Base-by-base conservation (phyloP, 2,329 filamentous ascomycete species). In the Stagonosporopsis chrysanthemi region DNA sequence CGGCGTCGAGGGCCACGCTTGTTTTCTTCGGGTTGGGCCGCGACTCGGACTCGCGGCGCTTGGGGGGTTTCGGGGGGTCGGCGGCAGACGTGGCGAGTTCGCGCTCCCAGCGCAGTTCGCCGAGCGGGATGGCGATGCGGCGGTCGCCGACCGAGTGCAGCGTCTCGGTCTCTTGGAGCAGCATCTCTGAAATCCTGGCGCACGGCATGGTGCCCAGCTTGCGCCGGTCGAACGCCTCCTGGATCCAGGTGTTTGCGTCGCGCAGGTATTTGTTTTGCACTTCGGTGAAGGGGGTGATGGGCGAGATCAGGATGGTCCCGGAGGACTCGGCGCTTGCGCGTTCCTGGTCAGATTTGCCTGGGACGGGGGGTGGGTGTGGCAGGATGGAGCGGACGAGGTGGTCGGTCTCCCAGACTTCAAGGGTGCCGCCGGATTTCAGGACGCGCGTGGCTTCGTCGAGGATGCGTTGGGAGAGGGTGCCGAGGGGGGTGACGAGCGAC, bases 331-430 rank as follows among this genome's bases (percentile, higher is more conserved):
- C 90, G 33, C 84, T 82, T 41, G 86, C 82, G 64, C 86, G 82
- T 56, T 91, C 86, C 44, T 87, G 84, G 36, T 86, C 82, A 17
- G 86, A 83, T 56, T 80, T 80, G 23, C 83, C 79, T 63, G 83
- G 77, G 51, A 84, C 80, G 14, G 83, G 84, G 2, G 88, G 87
- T 2, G 90, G 86, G 72, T 95, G 91, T 2, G 91, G 91, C 47
- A 91, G 83, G 26, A 98, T 82, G 75, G 92, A 93, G 65, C 93
- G 89, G 62, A 97, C 86, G 12, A 89, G 85, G 71, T 92, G 87
- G 76, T 97, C 93, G 5, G 89, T 89, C 63, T 97, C 93, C 93
- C 93, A 97, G 15, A 96, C 83, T 73, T 97, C 94, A 24, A 97
- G 71, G 2, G 87, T 86, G 4, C 94, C 94, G 15, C 91, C 92